Base-by-base conservation (phyloP, 1,284 basidiomycete species). In the Ceraceosorus guamensis region DNA sequence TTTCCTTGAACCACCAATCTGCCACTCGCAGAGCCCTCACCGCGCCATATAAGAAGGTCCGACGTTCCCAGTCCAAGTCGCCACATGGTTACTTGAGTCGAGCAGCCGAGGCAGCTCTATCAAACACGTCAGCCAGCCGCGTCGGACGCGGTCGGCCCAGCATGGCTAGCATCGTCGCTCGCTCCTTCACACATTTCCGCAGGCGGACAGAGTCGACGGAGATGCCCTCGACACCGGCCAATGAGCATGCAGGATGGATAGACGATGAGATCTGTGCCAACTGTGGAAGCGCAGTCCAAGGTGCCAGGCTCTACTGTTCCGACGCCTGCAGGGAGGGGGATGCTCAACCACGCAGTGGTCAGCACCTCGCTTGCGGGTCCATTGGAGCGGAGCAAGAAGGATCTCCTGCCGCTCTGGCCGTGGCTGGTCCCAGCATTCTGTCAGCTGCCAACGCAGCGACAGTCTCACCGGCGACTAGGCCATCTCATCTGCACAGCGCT, bases 221-320 rank as follows among this genome's bases (percentile, higher is more conserved):
- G 45, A 63, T 59, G 31, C 57, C 57, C 44, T 55, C 59, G 37
- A 68, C 65, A 4, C 65, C 67, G 1, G 56, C 63, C 43, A 64
- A 68, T 51, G 67, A 68, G 58, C 62, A 62, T 39, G 61, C 67
- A 8, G 65, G 64, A n/a, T 68, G 67, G 67, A 60, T 68, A 14
- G 57, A 59, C 41, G 67, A 68, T 47, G 67, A 68, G 47, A 62
- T 67, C 31, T 68, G 67, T 60, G 62, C 65, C 53, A 67, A 65
- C 57, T 68, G 67, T 56, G 62, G 62, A n/a, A 56, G 55, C 11
- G 52, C 60, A 4, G 60, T 61, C 24, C 45, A 50, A 0, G 62
- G 61, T 31, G 62, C 64, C 41, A 61, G 67, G 59, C 62, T 68
- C 52, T 68, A 65, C 52, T 68, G 67, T 63, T 67, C 65, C 18